phyloP scores from a whole-genome alignment of 306 rosid species.

The Rosa lucieae region DNA sequence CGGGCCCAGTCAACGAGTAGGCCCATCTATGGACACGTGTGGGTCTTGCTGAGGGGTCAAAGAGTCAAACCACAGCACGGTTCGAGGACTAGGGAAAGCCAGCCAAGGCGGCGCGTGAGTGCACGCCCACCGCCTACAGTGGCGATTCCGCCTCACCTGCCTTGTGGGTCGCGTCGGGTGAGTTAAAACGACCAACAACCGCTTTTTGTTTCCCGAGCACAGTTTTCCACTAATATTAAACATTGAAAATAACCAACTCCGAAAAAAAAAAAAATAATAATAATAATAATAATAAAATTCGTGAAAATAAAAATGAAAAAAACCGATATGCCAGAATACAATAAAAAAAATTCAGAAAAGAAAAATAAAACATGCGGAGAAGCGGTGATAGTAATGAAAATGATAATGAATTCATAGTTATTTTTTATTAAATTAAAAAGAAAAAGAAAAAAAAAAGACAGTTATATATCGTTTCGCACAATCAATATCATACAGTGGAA shows the following conservation, averaged over 20 bases:
- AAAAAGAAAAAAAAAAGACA: background rate
- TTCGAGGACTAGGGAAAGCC: background rate
- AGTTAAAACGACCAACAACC: slow-evolving; percentile 36
- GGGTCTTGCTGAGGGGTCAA: background rate
- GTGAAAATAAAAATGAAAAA: background rate
- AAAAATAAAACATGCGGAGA: background rate
- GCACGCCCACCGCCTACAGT: background rate
- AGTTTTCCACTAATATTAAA: background rate
- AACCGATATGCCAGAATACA: background rate
- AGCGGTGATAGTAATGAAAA: background rate
- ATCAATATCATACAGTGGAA: background rate
- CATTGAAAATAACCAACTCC: background rate
- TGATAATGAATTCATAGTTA: background rate
- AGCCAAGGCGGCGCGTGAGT: slow-evolving; percentile 32
- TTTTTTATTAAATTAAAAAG: background rate
- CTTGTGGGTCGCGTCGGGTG: background rate
- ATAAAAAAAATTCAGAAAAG: background rate
- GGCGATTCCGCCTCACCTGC: background rate
- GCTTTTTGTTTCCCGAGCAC: slow-evolving; percentile 27
- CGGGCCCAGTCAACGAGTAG: slow-evolving; percentile 22
- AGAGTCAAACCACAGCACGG: background rate
- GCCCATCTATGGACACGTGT: slow-evolving; percentile 40
- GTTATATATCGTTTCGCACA: background rate
- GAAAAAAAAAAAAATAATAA: background rate
- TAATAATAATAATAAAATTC: background rate